Conservation (phyloP, 345 rosid species). For the Erodium maritimum region DNA sequence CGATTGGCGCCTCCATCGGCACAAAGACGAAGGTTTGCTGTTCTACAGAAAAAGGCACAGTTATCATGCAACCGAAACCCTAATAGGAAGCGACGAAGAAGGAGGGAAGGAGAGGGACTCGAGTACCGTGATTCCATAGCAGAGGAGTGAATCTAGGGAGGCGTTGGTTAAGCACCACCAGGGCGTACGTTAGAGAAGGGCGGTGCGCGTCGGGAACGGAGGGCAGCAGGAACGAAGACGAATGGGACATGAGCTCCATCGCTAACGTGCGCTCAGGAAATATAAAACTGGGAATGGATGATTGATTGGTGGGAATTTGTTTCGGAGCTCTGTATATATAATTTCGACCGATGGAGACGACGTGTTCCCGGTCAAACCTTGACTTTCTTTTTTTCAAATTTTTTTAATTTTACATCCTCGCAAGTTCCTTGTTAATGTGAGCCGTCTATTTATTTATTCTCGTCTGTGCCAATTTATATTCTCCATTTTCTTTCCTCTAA, state of each 20-base stretch:
- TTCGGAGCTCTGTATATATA: not conserved
- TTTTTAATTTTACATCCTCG: no score
- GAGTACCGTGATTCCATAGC: constrained; percentile 74
- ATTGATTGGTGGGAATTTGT: not conserved
- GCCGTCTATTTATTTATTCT: no score
- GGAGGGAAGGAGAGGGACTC: not conserved
- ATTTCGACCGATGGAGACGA: no score
- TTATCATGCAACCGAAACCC: not conserved
- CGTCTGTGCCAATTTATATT: no score
- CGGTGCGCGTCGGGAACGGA: constrained; percentile 16
- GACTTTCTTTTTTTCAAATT: no score
- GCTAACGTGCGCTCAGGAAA: constrained; percentile 1
- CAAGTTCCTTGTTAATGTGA: no score
- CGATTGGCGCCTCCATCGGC: constrained; percentile 99
- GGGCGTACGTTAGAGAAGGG: constrained; percentile 36
- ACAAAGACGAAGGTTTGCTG: constrained; percentile 74
- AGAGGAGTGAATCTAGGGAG: constrained; percentile 69
- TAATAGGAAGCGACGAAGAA: not conserved
- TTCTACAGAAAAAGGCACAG: constrained; percentile 17
- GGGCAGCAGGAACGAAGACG: constrained; percentile 65
- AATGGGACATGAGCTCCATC: constrained; percentile 68
- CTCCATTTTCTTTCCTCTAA: no score
- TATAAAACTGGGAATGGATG: not conserved
- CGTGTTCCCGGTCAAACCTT: no score
- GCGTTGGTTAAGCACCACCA: constrained; percentile 61